Base-by-base conservation (phyloP, 441 rosid species). In the Hypseocharis bilobata region DNA sequence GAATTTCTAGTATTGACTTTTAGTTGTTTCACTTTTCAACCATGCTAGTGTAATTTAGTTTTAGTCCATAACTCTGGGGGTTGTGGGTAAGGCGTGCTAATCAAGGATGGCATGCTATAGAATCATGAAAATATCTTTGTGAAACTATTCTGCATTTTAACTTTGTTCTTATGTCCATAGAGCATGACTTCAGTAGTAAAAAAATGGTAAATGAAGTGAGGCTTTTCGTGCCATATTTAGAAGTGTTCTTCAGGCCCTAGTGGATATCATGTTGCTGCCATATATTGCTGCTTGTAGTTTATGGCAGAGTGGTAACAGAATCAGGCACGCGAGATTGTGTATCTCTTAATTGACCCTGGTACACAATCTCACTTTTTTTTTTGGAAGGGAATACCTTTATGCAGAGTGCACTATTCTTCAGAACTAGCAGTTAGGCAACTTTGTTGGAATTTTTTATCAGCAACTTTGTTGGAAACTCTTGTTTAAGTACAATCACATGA, bases 21-120 rank as follows among this genome's bases (percentile, higher is more conserved):
- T 60, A 25, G 25, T 64, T 62, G 32, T 51, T 60, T 70, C 58
- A 4, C 60, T 61, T 14, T 60, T 59, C 10, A 66, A 59, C 10
- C 30, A 1, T 70, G 6, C 45, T 2, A 32, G 34, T 69, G 22
- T 65, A 55, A 47, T 63, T 16, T 55, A 7, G 74, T 61, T 32
- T 38, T 64, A 44, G 29, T 45, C 11, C 34, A 49, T 56, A 44
- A 26, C 38, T 52, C 30, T 63, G 32, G 54, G 60, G 30, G 28
- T 40, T 63, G 32, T 60, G 60, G 30, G 28, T 55, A 36, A 58
- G 54, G 17, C 67, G 23, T 14, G 32, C 17, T n/a, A 6, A 5
- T 58, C 42, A 17, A 13, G 42, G 20, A 7, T 19, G 42, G 10
- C 22, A 27, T 59, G 36, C 20, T 29, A 32, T 59, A 30, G 40